Evolutionary conservation across 148 eudicot genomes (phyloP), one percentile per base, ranked within the genome.

Genomic region (Salicornia ramosissima): DNA sequence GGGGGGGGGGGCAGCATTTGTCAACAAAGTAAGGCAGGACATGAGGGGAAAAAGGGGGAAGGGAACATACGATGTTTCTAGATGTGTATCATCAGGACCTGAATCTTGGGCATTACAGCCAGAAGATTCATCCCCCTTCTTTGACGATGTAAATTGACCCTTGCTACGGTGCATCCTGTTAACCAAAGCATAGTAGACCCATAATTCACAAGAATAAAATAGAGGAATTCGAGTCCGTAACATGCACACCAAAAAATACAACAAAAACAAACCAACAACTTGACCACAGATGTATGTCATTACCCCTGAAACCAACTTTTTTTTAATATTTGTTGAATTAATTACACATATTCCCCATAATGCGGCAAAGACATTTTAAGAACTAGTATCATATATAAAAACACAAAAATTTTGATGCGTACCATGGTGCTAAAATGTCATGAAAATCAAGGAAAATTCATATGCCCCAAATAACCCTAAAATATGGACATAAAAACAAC

Each of bases 101-200:
- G 87, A 81, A 74, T 85, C 90, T 70, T 86, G 84, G n/a, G 80
- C 79, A 71, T 77, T 72, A 65, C 79, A 72, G 26, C 78, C 67
- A 65, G 81, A 55, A 58, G 81, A 30, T 39, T 79, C 84, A 58
- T 77, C 86, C 19, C 73, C 72, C 61, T 77, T 88, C 74, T 73
- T 85, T 8, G 86, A 14, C 63, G 85, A 75, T 69, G 89, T 79
- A 74, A 90, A 90, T 71, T 85, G 91, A 9, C 96, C 96, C 79
- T 80, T 86, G 60, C 80, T 88, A 30, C 96, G 96, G 10, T 83
- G 84, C 91, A 86, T 85, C 78, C 90, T 85, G 74, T 69, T 65
- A 75, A 56, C 24, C 65, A 50, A 71, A 10, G 6, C 36, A 49
- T n/a, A n/a, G n/a, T n/a, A n/a, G n/a, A n/a, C n/a, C n/a, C n/a